Percentiles rank a stretch among this genome's conserved stretches.
These are phyloP conservation scores for Trametes sp. DNA, from an alignment of 1,284 basidiomycete species.

Conservation along the genomic window DNA sequence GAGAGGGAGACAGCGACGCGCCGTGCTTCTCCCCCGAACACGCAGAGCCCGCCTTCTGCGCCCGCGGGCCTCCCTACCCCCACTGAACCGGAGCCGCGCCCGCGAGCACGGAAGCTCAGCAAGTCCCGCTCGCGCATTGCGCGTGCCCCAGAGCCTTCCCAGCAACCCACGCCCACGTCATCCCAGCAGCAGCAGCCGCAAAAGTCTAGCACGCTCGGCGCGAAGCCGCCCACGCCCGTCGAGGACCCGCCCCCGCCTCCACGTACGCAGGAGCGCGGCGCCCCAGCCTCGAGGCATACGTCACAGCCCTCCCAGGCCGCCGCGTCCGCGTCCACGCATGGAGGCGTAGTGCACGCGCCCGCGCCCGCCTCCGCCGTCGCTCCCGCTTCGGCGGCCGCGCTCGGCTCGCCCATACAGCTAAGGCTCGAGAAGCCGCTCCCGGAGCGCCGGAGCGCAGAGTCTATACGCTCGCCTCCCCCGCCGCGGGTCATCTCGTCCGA, in stretches of 20 bases:
- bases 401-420: conserved; percentile 32
- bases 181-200: conserved; percentile 1
- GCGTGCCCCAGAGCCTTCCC: conserved; percentile 22
- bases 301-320: background rate
- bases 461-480: conserved; percentile 21
- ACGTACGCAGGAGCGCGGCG: conserved; percentile 1
- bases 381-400: conserved; percentile 11
- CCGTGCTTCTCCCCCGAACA: conserved; percentile 15
- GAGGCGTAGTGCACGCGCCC: conserved; percentile 7
- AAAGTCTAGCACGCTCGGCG: conserved; percentile 10
- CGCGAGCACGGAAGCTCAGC: conserved; percentile 34
- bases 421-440: conserved; percentile 20
- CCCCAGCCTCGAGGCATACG: background rate
- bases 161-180: background rate
- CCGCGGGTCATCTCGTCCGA: conserved; percentile 30
- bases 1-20: conserved; percentile 1
- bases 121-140: conserved; percentile 34
- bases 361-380: conserved; percentile 5
- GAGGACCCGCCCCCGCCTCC: conserved; percentile 9
- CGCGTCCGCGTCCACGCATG: background rate
- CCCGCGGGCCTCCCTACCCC: conserved; percentile 19
- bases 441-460: conserved; percentile 18
- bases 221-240: conserved; percentile 9
- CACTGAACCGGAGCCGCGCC: conserved; percentile 17
- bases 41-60: conserved; percentile 14